phyloP scores from a whole-genome alignment of 225 moss, liverwort and hornwort species.

The Marchantia polymorpha region DNA sequence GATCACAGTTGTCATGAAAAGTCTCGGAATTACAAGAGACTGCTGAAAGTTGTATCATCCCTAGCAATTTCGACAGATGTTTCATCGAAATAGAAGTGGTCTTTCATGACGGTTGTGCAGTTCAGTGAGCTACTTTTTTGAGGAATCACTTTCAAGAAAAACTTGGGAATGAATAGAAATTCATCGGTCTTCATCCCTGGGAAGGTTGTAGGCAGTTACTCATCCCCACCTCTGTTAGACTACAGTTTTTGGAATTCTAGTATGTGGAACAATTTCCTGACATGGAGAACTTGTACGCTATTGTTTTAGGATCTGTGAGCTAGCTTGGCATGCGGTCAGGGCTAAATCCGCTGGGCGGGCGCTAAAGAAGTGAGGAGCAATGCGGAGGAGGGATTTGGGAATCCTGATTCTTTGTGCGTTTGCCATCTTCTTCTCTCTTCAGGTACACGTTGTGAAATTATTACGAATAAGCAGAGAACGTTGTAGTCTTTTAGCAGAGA shows the following conservation, averaged over 20 bases:
- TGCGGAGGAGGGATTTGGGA: constrained; percentile 64
- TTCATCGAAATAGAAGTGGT: too few species aligned
- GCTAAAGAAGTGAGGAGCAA: constrained; percentile 24
- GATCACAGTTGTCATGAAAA: neutral
- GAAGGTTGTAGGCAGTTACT: too few species aligned
- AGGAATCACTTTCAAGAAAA: too few species aligned
- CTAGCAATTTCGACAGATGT: too few species aligned
- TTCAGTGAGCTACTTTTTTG: too few species aligned
- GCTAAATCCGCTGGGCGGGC: neutral
- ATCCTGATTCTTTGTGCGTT: constrained; percentile 54
- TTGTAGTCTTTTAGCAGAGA: neutral
- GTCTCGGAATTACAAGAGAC: neutral
- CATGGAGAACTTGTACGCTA: neutral
- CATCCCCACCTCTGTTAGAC: too few species aligned
- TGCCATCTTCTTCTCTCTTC: constrained; percentile 62
- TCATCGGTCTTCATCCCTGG: too few species aligned
- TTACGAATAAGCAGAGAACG: neutral
- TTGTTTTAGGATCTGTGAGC: neutral
- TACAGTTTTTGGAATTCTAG: too few species aligned
- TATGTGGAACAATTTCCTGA: too few species aligned
- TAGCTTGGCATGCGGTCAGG: constrained; percentile 12
- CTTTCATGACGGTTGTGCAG: too few species aligned
- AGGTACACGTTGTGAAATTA: constrained; percentile 26
- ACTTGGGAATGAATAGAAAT: too few species aligned
- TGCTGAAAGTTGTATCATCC: neutral